These are phyloP conservation scores for Simmondsia chinensis DNA, from an alignment of 148 eudicot genomes.

Conservation along the genomic window DNA sequence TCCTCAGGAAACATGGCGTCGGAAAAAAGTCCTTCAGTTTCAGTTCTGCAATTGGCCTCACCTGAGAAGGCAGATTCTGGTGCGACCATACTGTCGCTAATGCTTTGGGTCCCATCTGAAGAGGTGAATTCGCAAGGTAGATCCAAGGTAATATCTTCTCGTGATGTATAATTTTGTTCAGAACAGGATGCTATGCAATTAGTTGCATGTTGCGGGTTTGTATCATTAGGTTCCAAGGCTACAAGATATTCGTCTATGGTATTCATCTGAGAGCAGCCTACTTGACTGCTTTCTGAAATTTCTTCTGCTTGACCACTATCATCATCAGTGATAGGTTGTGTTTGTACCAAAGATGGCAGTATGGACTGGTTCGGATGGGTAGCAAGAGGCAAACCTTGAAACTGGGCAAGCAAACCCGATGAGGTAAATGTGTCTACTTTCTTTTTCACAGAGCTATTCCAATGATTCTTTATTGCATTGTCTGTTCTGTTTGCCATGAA, in stretches of 20 bases:
- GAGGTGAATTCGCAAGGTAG: constrained; percentile 36
- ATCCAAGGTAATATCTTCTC: constrained; percentile 39
- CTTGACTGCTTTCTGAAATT: constrained; percentile 69
- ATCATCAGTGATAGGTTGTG: constrained; percentile 23
- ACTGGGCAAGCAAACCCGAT: constrained; percentile 78
- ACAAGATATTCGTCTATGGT: constrained; percentile 32
- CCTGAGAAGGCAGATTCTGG: no score
- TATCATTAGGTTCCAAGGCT: constrained; percentile 35
- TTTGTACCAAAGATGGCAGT: constrained; percentile 28
- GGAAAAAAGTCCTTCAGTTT: constrained; percentile 23
- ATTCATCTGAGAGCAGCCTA: constrained; percentile 46
- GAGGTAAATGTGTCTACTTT: constrained; percentile 75
- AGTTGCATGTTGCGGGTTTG: constrained; percentile 24
- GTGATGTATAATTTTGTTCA: constrained; percentile 25
- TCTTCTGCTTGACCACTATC: constrained; percentile 43
- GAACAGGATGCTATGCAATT: constrained; percentile 31
- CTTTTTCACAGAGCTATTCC: constrained; percentile 98
- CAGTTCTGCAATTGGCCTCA: no score
- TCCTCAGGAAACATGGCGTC: constrained; percentile 19
- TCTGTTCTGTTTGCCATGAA: constrained; percentile 62
- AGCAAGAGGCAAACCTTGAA: constrained; percentile 50
- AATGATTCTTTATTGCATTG: constrained; percentile 95
- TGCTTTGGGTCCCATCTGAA: constrained; percentile 21
- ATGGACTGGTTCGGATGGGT: constrained; percentile 36
- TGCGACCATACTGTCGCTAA: no score